These are phyloP conservation scores for Betula pendula DNA, from an alignment of 306 rosid species.

Conservation along the genomic window DNA sequence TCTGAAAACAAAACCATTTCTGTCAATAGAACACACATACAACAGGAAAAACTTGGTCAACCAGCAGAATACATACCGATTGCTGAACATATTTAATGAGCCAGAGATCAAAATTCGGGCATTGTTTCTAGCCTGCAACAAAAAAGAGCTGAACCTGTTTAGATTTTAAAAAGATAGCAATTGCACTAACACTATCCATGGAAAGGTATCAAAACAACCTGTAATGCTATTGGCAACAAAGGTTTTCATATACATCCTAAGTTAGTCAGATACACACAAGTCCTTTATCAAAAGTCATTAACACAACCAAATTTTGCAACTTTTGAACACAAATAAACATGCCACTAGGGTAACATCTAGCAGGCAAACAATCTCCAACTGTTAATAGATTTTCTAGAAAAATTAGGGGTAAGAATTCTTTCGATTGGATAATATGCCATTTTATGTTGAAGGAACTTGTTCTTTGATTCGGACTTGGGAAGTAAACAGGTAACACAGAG, in stretches of 20 bases:
- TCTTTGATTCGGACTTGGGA: not conserved
- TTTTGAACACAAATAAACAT: not conserved
- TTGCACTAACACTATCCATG: slow-evolving; percentile 6
- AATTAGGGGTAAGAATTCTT: not conserved
- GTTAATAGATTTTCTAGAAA: too few species aligned
- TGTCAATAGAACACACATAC: slow-evolving; percentile 16
- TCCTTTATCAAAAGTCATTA: not conserved
- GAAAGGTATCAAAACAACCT: slow-evolving; percentile 24
- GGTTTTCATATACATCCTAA: not conserved
- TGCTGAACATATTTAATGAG: slow-evolving; percentile 80
- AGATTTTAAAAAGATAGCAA: not conserved
- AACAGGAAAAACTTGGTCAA: slow-evolving; percentile 16
- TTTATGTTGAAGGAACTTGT: not conserved
- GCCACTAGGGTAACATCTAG: not conserved
- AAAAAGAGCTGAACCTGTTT: slow-evolving; percentile 2
- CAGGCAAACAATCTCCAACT: not conserved
- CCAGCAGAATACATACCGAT: slow-evolving; percentile 51
- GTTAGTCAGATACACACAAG: not conserved
- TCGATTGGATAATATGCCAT: not conserved
- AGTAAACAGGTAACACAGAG: not conserved
- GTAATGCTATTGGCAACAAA: not conserved
- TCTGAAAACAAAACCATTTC: slow-evolving; percentile 45
- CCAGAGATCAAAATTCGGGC: slow-evolving; percentile 94
- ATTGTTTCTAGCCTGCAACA: slow-evolving; percentile 88
- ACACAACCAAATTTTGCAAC: not conserved